A percentile compares a stretch with the other conserved stretches of the same genome.
phyloP scores from a whole-genome alignment of 1,284 basidiomycete species.

The Ustilago lituana region DNA sequence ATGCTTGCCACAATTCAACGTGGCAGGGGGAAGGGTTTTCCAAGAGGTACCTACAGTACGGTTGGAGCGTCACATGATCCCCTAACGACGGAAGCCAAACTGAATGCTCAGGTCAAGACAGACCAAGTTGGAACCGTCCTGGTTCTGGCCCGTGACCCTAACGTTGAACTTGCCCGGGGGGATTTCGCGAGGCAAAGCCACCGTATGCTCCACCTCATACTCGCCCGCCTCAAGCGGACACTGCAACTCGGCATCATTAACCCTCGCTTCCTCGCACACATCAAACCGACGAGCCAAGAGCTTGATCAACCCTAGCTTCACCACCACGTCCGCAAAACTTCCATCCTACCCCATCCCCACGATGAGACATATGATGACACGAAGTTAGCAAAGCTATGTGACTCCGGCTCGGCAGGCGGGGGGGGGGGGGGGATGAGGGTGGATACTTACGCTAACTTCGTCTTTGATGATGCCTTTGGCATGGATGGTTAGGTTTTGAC shows the following conservation, averaged over 20 bases:
- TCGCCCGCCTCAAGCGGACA: constrained; percentile 60
- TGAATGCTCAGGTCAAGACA: constrained; percentile 81
- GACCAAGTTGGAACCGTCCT: constrained; percentile 79
- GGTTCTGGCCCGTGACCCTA: constrained; percentile 77
- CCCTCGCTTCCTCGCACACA: constrained; percentile 58
- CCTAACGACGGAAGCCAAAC: constrained; percentile 62
- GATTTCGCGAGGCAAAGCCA: constrained; percentile 60
- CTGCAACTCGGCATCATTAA: constrained; percentile 60
- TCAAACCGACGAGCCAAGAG: constrained; percentile 59
- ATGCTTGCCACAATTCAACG: background rate
- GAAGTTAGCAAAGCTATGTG: no score
- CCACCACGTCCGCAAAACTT: constrained; percentile 58
- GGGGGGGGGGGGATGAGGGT: no score
- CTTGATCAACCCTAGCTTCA: constrained; percentile 63
- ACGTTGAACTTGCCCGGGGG: constrained; percentile 78
- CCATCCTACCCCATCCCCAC: no score
- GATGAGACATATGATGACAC: no score
- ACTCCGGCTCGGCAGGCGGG: no score
- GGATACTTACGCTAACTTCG: constrained; percentile 53
- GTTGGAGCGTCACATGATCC: no score
- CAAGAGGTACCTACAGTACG: no score
- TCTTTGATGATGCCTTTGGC: constrained; percentile 54
- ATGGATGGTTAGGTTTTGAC: constrained; percentile 62
- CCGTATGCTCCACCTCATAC: constrained; percentile 62
- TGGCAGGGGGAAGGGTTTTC: no score